Conservation (phyloP, 495 filamentous ascomycete genomes). For the Parathielavia hyrcaniae region DNA sequence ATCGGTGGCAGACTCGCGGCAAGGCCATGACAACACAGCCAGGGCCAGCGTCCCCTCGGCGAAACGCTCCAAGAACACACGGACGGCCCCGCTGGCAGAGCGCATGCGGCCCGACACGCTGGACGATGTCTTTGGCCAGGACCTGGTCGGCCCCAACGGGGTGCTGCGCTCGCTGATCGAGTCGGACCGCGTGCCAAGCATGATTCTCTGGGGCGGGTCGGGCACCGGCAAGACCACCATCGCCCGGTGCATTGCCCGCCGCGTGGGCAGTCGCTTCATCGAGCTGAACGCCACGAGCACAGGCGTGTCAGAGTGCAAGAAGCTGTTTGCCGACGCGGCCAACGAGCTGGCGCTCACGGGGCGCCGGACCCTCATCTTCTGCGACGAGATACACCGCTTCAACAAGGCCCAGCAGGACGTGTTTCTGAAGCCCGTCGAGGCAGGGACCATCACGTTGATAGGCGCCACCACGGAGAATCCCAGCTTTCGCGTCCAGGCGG, state of each 20-base stretch:
- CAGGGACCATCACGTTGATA: slow-evolving; percentile 83
- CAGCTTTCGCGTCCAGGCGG: slow-evolving; percentile 85
- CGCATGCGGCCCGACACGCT: slow-evolving; percentile 82
- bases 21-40: not conserved
- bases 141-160: slow-evolving; percentile 77
- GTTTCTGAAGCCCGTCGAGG: slow-evolving; percentile 87
- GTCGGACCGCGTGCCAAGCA: slow-evolving; percentile 76
- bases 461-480: slow-evolving; percentile 97
- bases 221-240: slow-evolving; percentile 98
- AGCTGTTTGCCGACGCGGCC: slow-evolving; percentile 79
- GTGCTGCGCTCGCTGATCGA: slow-evolving; percentile 88
- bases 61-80: slow-evolving; percentile 60
- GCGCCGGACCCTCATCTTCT: slow-evolving; percentile 91
- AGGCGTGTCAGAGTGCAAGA: slow-evolving; percentile 91
- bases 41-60: slow-evolving; percentile 23
- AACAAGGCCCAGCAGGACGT: slow-evolving; percentile 92
- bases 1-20: slow-evolving; percentile 12
- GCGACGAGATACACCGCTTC: slow-evolving; percentile 95
- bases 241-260: slow-evolving; percentile 81
- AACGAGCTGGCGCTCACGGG: slow-evolving; percentile 78
- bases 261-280: slow-evolving; percentile 76
- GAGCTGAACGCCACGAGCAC: slow-evolving; percentile 93
- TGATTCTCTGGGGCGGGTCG: slow-evolving; percentile 90
- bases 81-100: slow-evolving; percentile 80
- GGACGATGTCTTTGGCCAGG: slow-evolving; percentile 85